Evolutionary conservation across 148 eudicot genomes (phyloP).

Genomic region (Rhododendron henanense): DNA sequence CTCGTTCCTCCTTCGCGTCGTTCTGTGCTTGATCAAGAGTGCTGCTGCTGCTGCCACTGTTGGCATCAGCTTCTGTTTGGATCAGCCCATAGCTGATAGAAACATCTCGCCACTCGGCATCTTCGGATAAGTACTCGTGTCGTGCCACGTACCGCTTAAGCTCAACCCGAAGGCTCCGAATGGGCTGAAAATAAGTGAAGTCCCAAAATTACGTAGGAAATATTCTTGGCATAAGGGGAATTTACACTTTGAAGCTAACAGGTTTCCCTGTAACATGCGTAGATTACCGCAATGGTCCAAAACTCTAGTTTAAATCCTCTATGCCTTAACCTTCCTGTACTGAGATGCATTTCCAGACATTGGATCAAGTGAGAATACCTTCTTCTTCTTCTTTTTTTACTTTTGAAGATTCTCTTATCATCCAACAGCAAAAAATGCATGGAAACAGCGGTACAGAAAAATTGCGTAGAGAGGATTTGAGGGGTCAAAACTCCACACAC

Average conservation of each 20-base stretch:
- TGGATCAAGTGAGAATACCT: background rate
- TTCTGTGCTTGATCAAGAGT: background rate
- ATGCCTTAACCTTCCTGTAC: background rate
- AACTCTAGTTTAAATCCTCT: background rate
- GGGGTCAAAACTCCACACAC: too few relatives aligned
- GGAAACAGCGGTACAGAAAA: background rate
- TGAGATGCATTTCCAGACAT: background rate
- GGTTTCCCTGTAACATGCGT: background rate
- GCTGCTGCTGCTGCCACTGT: background rate
- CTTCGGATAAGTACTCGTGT: slow-evolving; percentile 25
- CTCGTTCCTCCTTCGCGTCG: background rate
- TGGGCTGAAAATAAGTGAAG: slow-evolving; percentile 25
- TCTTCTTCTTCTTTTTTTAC: too few relatives aligned
- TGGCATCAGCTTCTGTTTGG: slow-evolving; percentile 14
- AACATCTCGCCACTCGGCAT: slow-evolving; percentile 31
- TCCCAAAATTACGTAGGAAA: background rate
- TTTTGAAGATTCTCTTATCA: background rate
- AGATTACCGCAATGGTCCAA: background rate
- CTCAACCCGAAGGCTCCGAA: slow-evolving; percentile 35
- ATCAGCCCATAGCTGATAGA: slow-evolving; percentile 31
- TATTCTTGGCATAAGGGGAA: background rate
- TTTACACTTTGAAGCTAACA: background rate
- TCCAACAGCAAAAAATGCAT: background rate
- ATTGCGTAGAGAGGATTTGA: background rate
- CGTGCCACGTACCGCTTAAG: slow-evolving; percentile 34